These are phyloP conservation scores for Glomus cerebriforme DNA, from an alignment of 192 early-diverging fungal species.

Conservation along the genomic window DNA sequence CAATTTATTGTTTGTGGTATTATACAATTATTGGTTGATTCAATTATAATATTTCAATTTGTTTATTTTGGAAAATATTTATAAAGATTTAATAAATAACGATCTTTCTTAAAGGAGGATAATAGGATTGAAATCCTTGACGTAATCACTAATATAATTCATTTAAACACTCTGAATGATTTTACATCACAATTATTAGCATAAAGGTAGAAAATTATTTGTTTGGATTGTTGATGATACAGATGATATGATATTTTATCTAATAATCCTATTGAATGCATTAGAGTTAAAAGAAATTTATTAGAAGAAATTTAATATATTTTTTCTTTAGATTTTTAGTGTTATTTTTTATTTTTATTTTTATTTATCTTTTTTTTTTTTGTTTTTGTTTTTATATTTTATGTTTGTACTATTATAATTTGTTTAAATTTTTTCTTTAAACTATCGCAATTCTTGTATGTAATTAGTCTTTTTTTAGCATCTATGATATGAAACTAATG, in stretches of 20 bases:
- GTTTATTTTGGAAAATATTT: conserved; percentile 37
- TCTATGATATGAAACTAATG: too few relatives aligned
- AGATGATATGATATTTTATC: conserved; percentile 41
- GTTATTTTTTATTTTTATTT: not conserved
- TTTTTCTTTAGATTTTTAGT: not conserved
- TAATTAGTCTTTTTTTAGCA: too few relatives aligned
- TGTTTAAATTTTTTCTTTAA: too few relatives aligned
- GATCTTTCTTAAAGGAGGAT: conserved; percentile 35
- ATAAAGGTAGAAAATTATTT: conserved; percentile 38
- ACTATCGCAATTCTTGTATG: too few relatives aligned
- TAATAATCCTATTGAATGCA: conserved; percentile 34
- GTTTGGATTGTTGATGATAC: conserved; percentile 46
- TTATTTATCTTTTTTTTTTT: not conserved
- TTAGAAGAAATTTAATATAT: not conserved
- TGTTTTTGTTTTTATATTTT: too few relatives aligned
- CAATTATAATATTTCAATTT: conserved; percentile 52
- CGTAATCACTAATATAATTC: conserved; percentile 31
- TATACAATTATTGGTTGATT: conserved; percentile 58
- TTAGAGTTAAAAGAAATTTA: conserved; percentile 15
- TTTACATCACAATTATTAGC: conserved; percentile 37
- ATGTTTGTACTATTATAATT: too few relatives aligned
- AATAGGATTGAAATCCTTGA: conserved; percentile 41
- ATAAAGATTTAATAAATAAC: not conserved
- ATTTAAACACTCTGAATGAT: conserved; percentile 28
- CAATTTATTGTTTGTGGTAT: conserved; percentile 59